Evolutionary conservation across 2,329 filamentous ascomycete genomes (phyloP).

Genomic region (Fusarium newnesense): DNA sequence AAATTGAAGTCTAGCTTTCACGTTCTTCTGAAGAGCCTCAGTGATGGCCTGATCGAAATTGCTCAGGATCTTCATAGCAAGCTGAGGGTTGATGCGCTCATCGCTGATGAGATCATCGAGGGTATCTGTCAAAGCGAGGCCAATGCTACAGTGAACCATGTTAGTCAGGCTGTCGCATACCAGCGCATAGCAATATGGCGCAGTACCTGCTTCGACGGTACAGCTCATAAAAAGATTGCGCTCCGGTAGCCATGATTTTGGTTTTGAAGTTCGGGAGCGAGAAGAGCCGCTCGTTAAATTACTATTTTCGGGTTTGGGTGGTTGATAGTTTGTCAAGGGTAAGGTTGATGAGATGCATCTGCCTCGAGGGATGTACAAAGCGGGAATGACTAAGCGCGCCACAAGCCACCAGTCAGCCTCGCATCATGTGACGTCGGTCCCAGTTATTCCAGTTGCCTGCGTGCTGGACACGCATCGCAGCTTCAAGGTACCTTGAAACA

Average conservation of each 20-base stretch:
- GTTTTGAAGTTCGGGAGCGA: not conserved
- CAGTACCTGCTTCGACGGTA: constrained; percentile 97
- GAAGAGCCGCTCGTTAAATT: not conserved
- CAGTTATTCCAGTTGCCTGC: constrained; percentile 40
- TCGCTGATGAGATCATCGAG: constrained; percentile 97
- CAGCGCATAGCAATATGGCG: constrained; percentile 40
- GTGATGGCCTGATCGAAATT: constrained; percentile 96
- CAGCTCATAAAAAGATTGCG: constrained; percentile 85
- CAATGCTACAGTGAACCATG: constrained; percentile 72
- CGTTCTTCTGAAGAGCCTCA: constrained; percentile 89
- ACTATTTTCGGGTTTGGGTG: not conserved
- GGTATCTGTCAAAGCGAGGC: constrained; percentile 91
- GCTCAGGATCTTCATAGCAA: constrained; percentile 97
- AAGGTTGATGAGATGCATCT: constrained; percentile 27
- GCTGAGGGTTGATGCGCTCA: constrained; percentile 94
- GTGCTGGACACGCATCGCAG: constrained; percentile 42
- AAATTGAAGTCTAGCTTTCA: constrained; percentile 90
- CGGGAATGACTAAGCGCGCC: constrained; percentile 42
- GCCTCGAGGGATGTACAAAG: constrained; percentile 19
- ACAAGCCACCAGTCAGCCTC: constrained; percentile 33
- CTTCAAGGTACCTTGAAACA: constrained; percentile 42
- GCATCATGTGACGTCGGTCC: constrained; percentile 51
- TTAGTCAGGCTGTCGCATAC: constrained; percentile 47
- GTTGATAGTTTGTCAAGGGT: constrained; percentile 21
- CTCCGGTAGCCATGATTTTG: constrained; percentile 58